Conservation (phyloP, 2,329 filamentous ascomycete species). For the Fusarium oligoseptatum region DNA sequence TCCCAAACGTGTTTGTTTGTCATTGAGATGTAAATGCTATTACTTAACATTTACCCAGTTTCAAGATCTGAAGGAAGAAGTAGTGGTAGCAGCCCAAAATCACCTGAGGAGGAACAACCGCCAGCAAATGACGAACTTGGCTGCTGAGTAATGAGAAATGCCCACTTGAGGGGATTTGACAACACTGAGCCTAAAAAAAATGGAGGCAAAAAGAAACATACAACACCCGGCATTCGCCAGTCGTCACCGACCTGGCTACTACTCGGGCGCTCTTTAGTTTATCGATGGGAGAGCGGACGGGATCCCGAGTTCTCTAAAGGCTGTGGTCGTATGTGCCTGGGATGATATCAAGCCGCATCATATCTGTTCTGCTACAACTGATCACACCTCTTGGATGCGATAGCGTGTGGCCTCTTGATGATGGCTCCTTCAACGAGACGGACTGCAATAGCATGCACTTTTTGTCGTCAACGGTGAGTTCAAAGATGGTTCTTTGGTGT, state of each 20-base stretch:
- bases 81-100: neutral
- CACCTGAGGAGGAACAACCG: neutral
- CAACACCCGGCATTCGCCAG: constrained; percentile 27
- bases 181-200: neutral
- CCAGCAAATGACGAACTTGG: neutral
- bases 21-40: neutral
- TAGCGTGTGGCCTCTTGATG: neutral
- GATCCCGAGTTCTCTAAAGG: constrained; percentile 20
- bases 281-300: constrained; percentile 19
- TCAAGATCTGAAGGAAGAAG: neutral
- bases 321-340: constrained; percentile 18
- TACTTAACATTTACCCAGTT: neutral
- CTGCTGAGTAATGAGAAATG: neutral
- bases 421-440: neutral
- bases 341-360: neutral
- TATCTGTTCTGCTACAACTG: neutral
- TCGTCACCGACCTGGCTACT: constrained; percentile 24
- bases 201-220: constrained; percentile 5
- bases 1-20: neutral
- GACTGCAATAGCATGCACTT: neutral
- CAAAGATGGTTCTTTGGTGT: neutral
- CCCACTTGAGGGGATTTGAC: neutral
- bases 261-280: constrained; percentile 22
- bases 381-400: neutral
- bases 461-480: neutral